phyloP scores from a whole-genome alignment of 2,329 filamentous ascomycete genomes.

The Cercospora zeina region DNA sequence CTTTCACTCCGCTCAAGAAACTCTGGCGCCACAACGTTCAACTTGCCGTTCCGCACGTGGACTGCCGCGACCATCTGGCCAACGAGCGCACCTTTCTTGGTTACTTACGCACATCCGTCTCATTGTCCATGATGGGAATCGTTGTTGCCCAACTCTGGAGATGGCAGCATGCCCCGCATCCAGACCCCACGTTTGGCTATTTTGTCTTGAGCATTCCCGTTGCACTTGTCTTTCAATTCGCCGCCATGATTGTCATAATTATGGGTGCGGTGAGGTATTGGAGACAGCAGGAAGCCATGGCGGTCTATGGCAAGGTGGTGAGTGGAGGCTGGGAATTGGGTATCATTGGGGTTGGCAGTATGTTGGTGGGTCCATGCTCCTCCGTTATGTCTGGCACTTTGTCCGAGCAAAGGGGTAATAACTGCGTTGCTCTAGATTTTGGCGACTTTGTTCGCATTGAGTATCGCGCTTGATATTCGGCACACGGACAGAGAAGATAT shows the following conservation, averaged over 20 bases:
- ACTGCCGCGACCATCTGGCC: constrained; percentile 61
- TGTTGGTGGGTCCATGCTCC: constrained; percentile 50
- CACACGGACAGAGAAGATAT: not conserved
- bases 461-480: not conserved
- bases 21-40: constrained; percentile 56
- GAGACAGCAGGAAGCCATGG: constrained; percentile 61
- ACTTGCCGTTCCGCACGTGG: constrained; percentile 52
- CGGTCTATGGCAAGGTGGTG: constrained; percentile 55
- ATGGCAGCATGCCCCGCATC: constrained; percentile 54
- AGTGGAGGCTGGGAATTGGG: constrained; percentile 62
- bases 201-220: constrained; percentile 63
- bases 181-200: constrained; percentile 57
- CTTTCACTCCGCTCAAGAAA: constrained; percentile 35
- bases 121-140: constrained; percentile 67
- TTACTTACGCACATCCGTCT: constrained; percentile 69
- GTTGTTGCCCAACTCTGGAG: constrained; percentile 67
- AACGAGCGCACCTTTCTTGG: constrained; percentile 73
- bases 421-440: not conserved
- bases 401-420: not conserved
- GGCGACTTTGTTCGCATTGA: not conserved
- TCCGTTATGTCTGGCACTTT: not conserved
- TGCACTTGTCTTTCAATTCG: constrained; percentile 50
- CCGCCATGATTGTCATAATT: constrained; percentile 52
- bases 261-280: constrained; percentile 62
- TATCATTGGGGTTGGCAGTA: constrained; percentile 49